Base-by-base conservation (phyloP, 2,329 filamentous ascomycete genomes). In the Penicillium corylophilum region DNA sequence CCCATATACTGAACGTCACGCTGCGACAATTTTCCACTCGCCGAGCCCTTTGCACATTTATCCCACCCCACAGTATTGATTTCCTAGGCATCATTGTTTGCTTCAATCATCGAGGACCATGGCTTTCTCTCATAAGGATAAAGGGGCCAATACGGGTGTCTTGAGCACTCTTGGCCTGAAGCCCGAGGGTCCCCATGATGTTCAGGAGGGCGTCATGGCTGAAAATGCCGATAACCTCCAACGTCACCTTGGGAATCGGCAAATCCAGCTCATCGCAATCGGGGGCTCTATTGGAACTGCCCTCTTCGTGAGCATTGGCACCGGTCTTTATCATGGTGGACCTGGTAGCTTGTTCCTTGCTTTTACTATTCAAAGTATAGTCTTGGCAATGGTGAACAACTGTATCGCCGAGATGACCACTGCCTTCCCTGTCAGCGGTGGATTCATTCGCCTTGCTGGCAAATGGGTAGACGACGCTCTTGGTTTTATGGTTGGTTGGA, bases 391-490 rank as follows among this genome's bases (percentile, higher is more conserved):
- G 23, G 62, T 71, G 35, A 71, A 69, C 53, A 71, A 71, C 56
- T 68, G 61, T 42, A 64, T 72, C 46, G 75, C 74, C 43, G 76
- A 78, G 55, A 77, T 78, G 74, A 64, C 68, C 6, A 70, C 65
- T 9, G 74, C 68, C 33, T 64, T 72, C 53, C 75, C 75, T 4
- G 63, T 77, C 4, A 64, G 64, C 8, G 68, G 67, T 7, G 68
- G 64, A 0, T 75, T 75, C 50, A 68, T 75, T 43, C 67, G 70
- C n/a, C 62, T 74, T 28, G 72, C 69, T 20, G 65, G 71, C n/a
- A 64, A 69, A 51, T 77, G 72, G 71, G 74, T 76, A 5, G 74
- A 77, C 53, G 69, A 71, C 31, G 73, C 75, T 2, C 64, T 74
- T 31, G 72, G 74, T 0, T 76, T 76, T 47, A 69, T 69, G 51